These are phyloP conservation scores for Diplodia seriata DNA, from an alignment of 2,329 filamentous ascomycete species.

Conservation along the genomic window DNA sequence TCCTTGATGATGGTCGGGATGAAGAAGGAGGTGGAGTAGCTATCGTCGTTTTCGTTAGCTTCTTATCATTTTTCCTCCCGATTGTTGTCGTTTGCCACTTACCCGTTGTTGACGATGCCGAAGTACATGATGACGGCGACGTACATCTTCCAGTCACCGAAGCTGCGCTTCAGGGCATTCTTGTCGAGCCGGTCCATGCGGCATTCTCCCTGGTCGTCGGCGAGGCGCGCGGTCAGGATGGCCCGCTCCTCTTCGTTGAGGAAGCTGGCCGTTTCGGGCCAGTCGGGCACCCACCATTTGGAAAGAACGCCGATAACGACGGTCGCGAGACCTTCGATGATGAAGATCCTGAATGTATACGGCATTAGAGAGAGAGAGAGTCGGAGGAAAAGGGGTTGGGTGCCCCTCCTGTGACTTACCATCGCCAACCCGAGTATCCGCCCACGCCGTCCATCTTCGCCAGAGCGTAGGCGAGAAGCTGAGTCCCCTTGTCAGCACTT, in stretches of 20 bases:
- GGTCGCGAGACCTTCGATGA: constrained; percentile 35
- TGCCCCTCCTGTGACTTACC: constrained; percentile 27
- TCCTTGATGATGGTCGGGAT: constrained; percentile 36
- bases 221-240: constrained; percentile 43
- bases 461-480: constrained; percentile 59
- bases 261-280: constrained; percentile 49
- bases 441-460: constrained; percentile 63
- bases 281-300: constrained; percentile 44
- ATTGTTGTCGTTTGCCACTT: neutral
- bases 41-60: neutral
- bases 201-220: constrained; percentile 41
- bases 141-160: constrained; percentile 29
- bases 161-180: constrained; percentile 8
- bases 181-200: constrained; percentile 20
- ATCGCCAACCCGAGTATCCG: constrained; percentile 45
- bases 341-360: constrained; percentile 31
- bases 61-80: no score
- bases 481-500: neutral
- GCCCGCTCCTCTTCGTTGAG: constrained; percentile 45
- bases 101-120: constrained; percentile 28
- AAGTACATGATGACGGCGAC: constrained; percentile 21
- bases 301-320: constrained; percentile 30
- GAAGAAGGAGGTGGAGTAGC: constrained; percentile 50
- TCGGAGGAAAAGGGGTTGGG: neutral
- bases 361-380: neutral